Percentiles rank a stretch among this genome's conserved stretches.
phyloP scores from a whole-genome alignment of 2,329 filamentous ascomycete species.

The Hyphodiscus sp. region DNA sequence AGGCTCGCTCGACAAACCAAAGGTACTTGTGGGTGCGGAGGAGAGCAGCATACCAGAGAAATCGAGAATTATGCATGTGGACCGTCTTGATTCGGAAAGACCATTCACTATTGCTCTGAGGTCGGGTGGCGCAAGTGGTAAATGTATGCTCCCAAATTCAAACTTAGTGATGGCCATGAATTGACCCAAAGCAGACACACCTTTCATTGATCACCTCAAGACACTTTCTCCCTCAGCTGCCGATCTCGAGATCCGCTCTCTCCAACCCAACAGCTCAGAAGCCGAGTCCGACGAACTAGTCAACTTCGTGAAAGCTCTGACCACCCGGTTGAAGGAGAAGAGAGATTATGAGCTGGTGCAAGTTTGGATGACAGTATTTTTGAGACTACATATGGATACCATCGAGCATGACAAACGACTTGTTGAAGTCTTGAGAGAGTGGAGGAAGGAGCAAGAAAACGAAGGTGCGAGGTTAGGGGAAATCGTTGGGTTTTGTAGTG shows the following conservation, averaged over 20 bases:
- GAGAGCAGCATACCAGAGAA: constrained; percentile 39
- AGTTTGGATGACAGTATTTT: constrained; percentile 94
- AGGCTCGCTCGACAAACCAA: constrained; percentile 50
- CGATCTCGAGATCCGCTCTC: constrained; percentile 83
- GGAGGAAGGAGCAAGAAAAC: constrained; percentile 65
- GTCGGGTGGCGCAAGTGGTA: constrained; percentile 44
- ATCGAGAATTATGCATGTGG: constrained; percentile 65
- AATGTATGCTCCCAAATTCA: constrained; percentile 46
- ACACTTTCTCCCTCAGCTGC: constrained; percentile 75
- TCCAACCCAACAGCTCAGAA: constrained; percentile 40
- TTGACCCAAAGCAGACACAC: constrained; percentile 40
- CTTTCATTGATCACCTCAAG: constrained; percentile 74
- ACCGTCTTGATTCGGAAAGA: constrained; percentile 50
- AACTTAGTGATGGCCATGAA: no score
- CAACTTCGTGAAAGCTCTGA: constrained; percentile 76
- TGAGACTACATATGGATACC: constrained; percentile 67
- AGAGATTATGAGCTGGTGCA: constrained; percentile 91
- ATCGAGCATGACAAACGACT: constrained; percentile 42
- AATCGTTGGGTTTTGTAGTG: constrained; percentile 80
- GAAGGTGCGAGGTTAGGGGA: constrained; percentile 67
- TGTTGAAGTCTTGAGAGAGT: constrained; percentile 55
- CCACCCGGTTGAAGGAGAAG: constrained; percentile 57
- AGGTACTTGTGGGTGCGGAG: constrained; percentile 16
- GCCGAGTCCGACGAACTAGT: constrained; percentile 62
- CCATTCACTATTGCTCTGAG: constrained; percentile 52